A percentile compares a stretch with the other conserved stretches of the same genome.
phyloP scores from a whole-genome alignment of 345 rosid species.

The Murraya koenigii region DNA sequence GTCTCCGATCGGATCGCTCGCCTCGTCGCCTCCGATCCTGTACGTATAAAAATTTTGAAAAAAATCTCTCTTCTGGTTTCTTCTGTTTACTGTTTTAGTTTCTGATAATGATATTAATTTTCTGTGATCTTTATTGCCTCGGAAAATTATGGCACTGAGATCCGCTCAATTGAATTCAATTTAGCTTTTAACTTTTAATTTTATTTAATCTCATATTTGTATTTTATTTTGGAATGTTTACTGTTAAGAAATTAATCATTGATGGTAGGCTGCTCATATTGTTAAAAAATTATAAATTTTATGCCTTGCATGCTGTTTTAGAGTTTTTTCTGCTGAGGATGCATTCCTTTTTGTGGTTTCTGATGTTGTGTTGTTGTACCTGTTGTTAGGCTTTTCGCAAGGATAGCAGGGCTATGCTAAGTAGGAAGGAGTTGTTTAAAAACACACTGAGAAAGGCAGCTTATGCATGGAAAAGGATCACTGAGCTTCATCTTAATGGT shows the following conservation, averaged over 20 bases:
- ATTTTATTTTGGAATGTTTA: not conserved
- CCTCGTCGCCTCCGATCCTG: conserved; percentile 96
- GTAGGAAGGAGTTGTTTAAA: conserved; percentile 93
- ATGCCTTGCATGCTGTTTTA: not conserved
- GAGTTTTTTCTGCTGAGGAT: too few relatives aligned
- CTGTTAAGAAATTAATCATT: not conserved
- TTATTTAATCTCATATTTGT: not conserved
- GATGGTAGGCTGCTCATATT: not conserved
- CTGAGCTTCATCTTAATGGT: conserved; percentile 88
- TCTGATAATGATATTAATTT: not conserved
- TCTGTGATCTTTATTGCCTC: not conserved
- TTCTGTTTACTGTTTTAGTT: too few relatives aligned
- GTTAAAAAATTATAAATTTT: not conserved
- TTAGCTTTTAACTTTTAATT: not conserved
- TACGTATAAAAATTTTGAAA: not conserved
- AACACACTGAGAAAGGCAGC: conserved; percentile 81
- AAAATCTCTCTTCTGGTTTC: too few relatives aligned
- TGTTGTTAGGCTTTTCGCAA: conserved; percentile 62
- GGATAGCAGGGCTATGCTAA: conserved; percentile 62
- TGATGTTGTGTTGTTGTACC: not conserved
- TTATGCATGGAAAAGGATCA: conserved; percentile 81
- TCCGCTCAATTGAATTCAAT: not conserved
- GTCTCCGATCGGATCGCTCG: conserved; percentile 83
- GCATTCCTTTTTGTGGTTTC: not conserved
- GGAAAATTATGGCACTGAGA: not conserved